Conservation (phyloP, 345 rosid species). For the Hibiscus trionum region DNA sequence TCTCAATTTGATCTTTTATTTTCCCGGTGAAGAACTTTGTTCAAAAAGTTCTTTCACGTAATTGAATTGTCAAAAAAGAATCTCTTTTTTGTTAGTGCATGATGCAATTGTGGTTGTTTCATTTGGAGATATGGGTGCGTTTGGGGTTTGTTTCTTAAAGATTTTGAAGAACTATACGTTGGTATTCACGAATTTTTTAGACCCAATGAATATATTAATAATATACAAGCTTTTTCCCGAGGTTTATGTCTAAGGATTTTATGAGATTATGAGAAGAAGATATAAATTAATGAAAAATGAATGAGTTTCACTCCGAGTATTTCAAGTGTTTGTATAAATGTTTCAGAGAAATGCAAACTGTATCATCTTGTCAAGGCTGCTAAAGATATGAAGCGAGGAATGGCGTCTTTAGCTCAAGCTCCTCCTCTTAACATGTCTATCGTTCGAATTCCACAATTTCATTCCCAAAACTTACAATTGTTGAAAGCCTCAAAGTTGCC, state of each 20-base stretch:
- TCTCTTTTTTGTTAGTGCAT: neutral
- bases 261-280: neutral
- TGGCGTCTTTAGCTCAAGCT: slow-evolving; percentile 39
- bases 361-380: neutral
- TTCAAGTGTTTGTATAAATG: neutral
- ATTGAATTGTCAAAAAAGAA: neutral
- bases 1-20: neutral
- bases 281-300: no score
- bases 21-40: neutral
- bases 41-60: neutral
- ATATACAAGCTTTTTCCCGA: neutral
- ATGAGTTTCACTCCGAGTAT: neutral
- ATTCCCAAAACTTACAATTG: slow-evolving; percentile 25
- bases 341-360: slow-evolving; percentile 10
- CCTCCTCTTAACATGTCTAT: slow-evolving; percentile 18
- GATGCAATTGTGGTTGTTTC: neutral
- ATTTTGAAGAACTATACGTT: neutral
- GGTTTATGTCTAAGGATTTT: neutral
- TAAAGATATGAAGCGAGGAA: slow-evolving; percentile 26
- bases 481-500: slow-evolving; percentile 15
- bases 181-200: neutral
- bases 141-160: neutral
- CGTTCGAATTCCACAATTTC: slow-evolving; percentile 1
- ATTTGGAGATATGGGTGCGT: neutral
- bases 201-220: neutral